phyloP scores from a whole-genome alignment of 2,329 filamentous ascomycete species.

The Aspergillus floridensis region DNA sequence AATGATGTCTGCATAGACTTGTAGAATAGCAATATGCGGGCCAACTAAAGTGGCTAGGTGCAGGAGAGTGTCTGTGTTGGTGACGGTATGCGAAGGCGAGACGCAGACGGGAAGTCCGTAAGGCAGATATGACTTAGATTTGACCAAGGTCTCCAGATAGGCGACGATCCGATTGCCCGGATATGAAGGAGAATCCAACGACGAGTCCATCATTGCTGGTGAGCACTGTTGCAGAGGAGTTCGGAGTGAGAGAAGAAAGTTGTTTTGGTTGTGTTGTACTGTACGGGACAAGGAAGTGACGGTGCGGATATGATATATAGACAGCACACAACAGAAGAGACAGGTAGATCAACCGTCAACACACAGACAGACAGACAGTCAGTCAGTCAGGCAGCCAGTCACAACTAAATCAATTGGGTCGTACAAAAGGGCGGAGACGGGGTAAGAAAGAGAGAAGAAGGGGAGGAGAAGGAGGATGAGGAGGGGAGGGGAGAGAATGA shows the following conservation, averaged over 20 bases:
- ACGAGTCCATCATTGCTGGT: slow-evolving; percentile 1
- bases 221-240: neutral
- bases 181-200: slow-evolving; percentile 18
- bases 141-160: slow-evolving; percentile 36
- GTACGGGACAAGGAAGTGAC: neutral
- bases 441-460: neutral
- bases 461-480: slow-evolving; percentile 1
- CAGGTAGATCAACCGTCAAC: neutral
- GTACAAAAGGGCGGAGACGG: neutral
- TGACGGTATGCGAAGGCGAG: slow-evolving; percentile 58
- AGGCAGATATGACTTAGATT: slow-evolving; percentile 37
- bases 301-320: neutral
- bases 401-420: neutral
- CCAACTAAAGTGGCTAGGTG: slow-evolving; percentile 58
- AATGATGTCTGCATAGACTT: slow-evolving; percentile 62
- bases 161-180: slow-evolving; percentile 36
- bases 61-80: slow-evolving; percentile 55
- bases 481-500: slow-evolving; percentile 6
- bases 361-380: neutral
- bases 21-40: slow-evolving; percentile 59
- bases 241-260: neutral
- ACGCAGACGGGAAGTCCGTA: slow-evolving; percentile 39
- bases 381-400: neutral
- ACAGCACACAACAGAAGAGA: neutral
- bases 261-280: neutral